These are phyloP conservation scores for Eimeria maxima DNA, from an alignment of 169 alveolate genomes.

Conservation along the genomic window DNA sequence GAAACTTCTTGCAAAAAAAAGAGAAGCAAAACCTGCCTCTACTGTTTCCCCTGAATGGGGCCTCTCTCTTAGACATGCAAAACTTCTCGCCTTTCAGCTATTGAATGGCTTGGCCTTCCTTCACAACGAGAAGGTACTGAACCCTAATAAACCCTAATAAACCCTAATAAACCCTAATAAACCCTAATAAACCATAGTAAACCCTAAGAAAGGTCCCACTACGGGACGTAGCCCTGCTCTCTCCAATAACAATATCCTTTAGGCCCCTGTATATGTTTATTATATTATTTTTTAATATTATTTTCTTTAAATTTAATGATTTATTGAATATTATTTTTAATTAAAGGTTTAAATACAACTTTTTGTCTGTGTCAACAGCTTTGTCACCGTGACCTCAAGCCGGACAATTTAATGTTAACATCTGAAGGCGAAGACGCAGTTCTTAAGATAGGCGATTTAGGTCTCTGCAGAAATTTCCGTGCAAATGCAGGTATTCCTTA, in stretches of 20 bases:
- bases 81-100: conserved; percentile 95
- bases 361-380: conserved; percentile 79
- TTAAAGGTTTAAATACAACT: too few relatives aligned
- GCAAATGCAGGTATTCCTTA: conserved; percentile 46
- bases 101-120: conserved; percentile 98
- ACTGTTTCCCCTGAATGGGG: conserved; percentile 84
- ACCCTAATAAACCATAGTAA: not conserved
- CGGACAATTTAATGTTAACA: conserved; percentile 94
- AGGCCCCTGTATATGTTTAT: too few relatives aligned
- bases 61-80: conserved; percentile 89
- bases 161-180: not conserved
- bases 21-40: conserved; percentile 24
- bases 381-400: conserved; percentile 95
- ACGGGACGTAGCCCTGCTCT: not conserved
- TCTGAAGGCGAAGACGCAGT: conserved; percentile 79
- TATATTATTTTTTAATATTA: too few relatives aligned
- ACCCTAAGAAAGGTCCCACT: too few relatives aligned
- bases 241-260: not conserved
- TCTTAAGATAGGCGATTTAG: conserved; percentile 95
- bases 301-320: too few relatives aligned
- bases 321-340: too few relatives aligned
- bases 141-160: too few relatives aligned
- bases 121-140: conserved; percentile 93
- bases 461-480: conserved; percentile 93
- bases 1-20: conserved; percentile 76